phyloP scores from a whole-genome alignment of 345 rosid species.

The Moricandia arvensis region DNA sequence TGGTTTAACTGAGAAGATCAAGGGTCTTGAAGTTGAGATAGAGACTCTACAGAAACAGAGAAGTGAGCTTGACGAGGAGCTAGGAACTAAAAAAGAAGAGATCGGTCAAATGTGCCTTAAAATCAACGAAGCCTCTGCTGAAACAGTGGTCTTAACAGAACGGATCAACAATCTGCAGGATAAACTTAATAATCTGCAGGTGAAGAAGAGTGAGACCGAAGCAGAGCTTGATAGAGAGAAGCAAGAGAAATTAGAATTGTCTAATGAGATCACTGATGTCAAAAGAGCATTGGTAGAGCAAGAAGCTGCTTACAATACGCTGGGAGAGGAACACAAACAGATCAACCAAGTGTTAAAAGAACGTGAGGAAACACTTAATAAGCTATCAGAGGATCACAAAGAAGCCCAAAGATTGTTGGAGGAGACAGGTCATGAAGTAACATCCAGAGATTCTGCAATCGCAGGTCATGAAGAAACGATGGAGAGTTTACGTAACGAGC shows the following conservation, averaged over 20 bases:
- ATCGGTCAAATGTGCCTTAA: not conserved
- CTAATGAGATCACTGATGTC: slow-evolving; percentile 36
- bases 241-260: slow-evolving; percentile 50
- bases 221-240: slow-evolving; percentile 51
- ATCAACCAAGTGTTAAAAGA: slow-evolving; percentile 39
- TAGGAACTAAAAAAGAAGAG: not conserved
- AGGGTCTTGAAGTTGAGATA: slow-evolving; percentile 22
- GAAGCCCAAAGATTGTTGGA: slow-evolving; percentile 43
- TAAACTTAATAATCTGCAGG: slow-evolving; percentile 51
- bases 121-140: slow-evolving; percentile 42
- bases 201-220: slow-evolving; percentile 44
- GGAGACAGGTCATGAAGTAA: slow-evolving; percentile 41
- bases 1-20: not conserved
- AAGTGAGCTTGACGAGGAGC: not conserved
- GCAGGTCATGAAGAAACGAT: slow-evolving; percentile 54
- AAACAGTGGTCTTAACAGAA: slow-evolving; percentile 41
- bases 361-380: slow-evolving; percentile 33
- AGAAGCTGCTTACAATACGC: slow-evolving; percentile 37
- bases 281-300: slow-evolving; percentile 41
- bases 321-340: slow-evolving; percentile 50
- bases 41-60: slow-evolving; percentile 10
- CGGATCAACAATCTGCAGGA: slow-evolving; percentile 45
- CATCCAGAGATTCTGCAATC: slow-evolving; percentile 48
- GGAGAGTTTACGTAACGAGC: slow-evolving; percentile 73
- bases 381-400: slow-evolving; percentile 42